Conservation (phyloP, 1,284 basidiomycete species). For the Leccinum solheimii region DNA sequence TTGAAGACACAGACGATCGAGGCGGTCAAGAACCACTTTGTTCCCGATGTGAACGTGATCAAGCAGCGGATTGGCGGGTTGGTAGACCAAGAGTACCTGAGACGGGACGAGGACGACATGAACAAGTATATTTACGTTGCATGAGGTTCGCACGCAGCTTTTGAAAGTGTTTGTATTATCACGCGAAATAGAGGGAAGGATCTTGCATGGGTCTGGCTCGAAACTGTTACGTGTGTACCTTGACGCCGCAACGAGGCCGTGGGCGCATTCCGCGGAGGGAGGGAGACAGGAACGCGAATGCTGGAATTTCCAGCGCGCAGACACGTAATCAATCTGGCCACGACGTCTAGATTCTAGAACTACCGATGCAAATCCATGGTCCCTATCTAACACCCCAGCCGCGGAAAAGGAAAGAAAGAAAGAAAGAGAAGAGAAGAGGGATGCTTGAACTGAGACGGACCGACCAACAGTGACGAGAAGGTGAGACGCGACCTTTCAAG, state of each 20-base stretch:
- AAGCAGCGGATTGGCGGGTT: constrained; percentile 81
- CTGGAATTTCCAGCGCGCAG: neutral
- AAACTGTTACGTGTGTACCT: neutral
- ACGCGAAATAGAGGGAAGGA: neutral
- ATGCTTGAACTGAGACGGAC: neutral
- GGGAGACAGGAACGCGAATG: neutral
- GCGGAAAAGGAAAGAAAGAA: neutral
- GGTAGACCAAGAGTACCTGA: constrained; percentile 86
- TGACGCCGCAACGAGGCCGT: neutral
- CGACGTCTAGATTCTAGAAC: neutral
- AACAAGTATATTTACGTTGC: constrained; percentile 80
- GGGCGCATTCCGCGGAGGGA: neutral
- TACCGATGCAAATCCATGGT: neutral
- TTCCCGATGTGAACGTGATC: constrained; percentile 72
- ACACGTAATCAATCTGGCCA: neutral
- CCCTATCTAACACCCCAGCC: neutral
- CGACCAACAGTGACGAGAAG: neutral
- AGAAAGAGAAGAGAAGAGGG: neutral
- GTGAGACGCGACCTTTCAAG: neutral
- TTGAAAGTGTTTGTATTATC: neutral
- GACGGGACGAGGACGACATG: constrained; percentile 70
- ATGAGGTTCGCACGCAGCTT: constrained; percentile 1
- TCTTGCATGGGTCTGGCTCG: neutral
- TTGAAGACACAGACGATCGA: constrained; percentile 79
- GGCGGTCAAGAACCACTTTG: constrained; percentile 78